Percentiles rank a stretch among this genome's conserved stretches.
Conservation (phyloP, 768 basidiomycete genomes). For the Suillus clintonianus region DNA sequence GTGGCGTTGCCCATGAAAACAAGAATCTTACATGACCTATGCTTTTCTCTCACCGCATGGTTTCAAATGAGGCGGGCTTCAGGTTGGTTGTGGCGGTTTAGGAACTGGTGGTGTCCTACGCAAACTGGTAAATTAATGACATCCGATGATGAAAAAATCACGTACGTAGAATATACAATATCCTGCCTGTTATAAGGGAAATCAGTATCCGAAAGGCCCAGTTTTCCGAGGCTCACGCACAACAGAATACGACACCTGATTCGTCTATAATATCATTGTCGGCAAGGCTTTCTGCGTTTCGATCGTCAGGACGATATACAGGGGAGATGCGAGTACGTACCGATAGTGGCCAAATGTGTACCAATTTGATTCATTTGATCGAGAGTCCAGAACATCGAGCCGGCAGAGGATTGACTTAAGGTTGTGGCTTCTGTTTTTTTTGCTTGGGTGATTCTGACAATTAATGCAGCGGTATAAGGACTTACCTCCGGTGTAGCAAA, state of each 20-base stretch:
- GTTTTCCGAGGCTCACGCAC: background rate
- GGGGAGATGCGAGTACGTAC: background rate
- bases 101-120: constrained; percentile 1
- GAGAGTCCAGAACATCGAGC: background rate
- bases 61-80: background rate
- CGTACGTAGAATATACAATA: background rate
- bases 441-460: background rate
- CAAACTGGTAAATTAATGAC: background rate
- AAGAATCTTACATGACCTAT: background rate
- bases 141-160: background rate
- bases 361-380: background rate
- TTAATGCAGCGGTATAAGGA: background rate
- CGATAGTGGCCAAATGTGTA: background rate
- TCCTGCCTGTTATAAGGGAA: background rate
- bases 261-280: background rate
- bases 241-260: background rate
- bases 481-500: background rate
- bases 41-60: background rate
- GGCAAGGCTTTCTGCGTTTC: background rate
- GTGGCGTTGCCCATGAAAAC: background rate
- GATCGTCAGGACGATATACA: background rate
- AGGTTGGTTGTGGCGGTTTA: background rate
- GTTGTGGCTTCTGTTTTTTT: background rate
- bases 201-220: background rate
- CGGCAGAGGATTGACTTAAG: background rate